Conservation (phyloP, 257 asterid genomes). For the Linderniella brevidens region DNA sequence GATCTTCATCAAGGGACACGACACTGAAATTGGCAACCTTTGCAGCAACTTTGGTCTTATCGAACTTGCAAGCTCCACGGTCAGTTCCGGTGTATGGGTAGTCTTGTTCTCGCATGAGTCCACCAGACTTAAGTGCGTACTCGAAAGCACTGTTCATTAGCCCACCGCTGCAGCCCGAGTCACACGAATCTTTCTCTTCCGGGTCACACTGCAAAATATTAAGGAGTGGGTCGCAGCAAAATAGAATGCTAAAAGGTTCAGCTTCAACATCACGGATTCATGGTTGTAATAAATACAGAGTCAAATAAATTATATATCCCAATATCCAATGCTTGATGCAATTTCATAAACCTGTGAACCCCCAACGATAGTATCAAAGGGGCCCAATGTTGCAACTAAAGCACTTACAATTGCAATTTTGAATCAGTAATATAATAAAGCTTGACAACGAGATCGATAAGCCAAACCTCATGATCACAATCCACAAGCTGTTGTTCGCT, state of each 20-base stretch:
- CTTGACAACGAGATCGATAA: neutral
- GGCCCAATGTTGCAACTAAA: neutral
- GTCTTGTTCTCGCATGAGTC: constrained; percentile 74
- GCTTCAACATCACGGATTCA: neutral
- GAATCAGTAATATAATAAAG: neutral
- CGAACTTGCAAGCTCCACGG: constrained; percentile 52
- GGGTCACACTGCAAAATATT: constrained; percentile 60
- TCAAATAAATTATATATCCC: too few relatives aligned
- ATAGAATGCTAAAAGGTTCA: neutral
- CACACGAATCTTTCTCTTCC: constrained; percentile 57
- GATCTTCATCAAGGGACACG: constrained; percentile 71
- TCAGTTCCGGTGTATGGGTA: constrained; percentile 82
- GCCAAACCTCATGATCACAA: constrained; percentile 60
- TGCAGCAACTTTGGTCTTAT: constrained; percentile 59
- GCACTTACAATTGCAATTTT: neutral
- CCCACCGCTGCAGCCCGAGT: constrained; percentile 81
- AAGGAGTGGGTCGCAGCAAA: neutral
- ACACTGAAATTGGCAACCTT: constrained; percentile 85
- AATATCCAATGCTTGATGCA: too few relatives aligned
- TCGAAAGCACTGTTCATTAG: constrained; percentile 85
- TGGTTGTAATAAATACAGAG: neutral
- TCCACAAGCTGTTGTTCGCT: constrained; percentile 83
- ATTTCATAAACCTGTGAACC: too few relatives aligned
- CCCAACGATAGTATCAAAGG: too few relatives aligned
- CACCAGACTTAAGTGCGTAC: constrained; percentile 74